Evolutionary conservation across 2,329 filamentous ascomycete genomes (phyloP).

Genomic region (Tolypocladium capitatum): DNA sequence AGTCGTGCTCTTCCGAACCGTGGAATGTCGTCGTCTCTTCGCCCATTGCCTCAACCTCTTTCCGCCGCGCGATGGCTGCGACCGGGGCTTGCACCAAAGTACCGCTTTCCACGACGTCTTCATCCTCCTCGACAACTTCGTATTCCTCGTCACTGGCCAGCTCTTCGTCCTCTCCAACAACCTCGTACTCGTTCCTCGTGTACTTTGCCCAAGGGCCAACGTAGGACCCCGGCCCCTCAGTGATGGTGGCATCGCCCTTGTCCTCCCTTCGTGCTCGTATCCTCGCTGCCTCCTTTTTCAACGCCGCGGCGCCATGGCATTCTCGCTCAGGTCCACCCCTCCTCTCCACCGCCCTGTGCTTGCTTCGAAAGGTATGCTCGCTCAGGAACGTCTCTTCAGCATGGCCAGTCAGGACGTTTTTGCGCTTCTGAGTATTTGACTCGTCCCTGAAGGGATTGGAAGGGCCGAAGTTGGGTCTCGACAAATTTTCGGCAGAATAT

Average conservation of each 20-base stretch:
- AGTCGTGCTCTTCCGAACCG: constrained; percentile 72
- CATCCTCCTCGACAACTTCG: constrained; percentile 64
- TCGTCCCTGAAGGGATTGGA: constrained; percentile 62
- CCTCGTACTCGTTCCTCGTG: constrained; percentile 56
- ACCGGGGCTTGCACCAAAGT: constrained; percentile 44
- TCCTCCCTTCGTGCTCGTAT: constrained; percentile 65
- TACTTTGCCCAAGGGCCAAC: constrained; percentile 92
- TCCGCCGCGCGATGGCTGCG: constrained; percentile 39
- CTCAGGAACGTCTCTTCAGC: constrained; percentile 83
- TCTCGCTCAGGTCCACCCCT: constrained; percentile 44
- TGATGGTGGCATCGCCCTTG: constrained; percentile 72
- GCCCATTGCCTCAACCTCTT: constrained; percentile 45
- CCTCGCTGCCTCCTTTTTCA: constrained; percentile 58
- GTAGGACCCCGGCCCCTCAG: constrained; percentile 80
- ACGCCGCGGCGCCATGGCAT: constrained; percentile 36
- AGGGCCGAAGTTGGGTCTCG: constrained; percentile 53
- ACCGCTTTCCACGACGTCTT: constrained; percentile 52
- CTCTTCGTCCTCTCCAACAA: constrained; percentile 61
- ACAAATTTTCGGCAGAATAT: constrained; percentile 61
- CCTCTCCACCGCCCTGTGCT: constrained; percentile 72
- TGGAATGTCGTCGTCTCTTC: constrained; percentile 81
- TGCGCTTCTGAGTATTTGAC: constrained; percentile 51
- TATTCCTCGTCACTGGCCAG: constrained; percentile 70
- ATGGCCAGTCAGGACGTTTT: constrained; percentile 72
- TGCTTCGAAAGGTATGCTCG: constrained; percentile 77